These are phyloP conservation scores for Niebla homalea DNA, from an alignment of 495 filamentous ascomycete species.

Conservation along the genomic window DNA sequence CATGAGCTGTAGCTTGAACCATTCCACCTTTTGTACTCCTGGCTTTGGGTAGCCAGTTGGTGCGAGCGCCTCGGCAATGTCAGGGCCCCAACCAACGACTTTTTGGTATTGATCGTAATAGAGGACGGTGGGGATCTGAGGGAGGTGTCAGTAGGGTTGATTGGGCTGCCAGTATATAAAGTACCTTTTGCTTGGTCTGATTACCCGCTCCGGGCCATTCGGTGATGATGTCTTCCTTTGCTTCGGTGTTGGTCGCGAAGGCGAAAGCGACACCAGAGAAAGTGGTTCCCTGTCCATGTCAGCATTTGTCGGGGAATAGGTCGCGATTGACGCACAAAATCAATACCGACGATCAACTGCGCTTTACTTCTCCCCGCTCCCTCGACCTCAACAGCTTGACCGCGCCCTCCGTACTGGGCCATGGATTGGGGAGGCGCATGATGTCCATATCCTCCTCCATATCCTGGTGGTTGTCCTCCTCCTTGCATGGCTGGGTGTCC, in stretches of 20 bases:
- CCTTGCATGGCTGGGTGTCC: constrained; percentile 37
- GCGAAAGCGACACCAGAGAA: constrained; percentile 72
- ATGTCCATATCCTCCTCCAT: constrained; percentile 31
- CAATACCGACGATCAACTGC: constrained; percentile 59
- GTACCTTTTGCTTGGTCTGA: constrained; percentile 64
- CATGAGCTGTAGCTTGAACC: constrained; percentile 78
- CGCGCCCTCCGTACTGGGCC: constrained; percentile 36
- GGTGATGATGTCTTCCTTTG: constrained; percentile 65
- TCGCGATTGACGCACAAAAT: constrained; percentile 33
- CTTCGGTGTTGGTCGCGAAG: constrained; percentile 65
- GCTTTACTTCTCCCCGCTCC: constrained; percentile 63
- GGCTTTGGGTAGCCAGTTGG: constrained; percentile 70
- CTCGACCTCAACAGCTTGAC: constrained; percentile 68
- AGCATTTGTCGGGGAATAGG: not conserved
- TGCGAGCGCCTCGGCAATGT: constrained; percentile 66
- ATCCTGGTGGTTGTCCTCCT: constrained; percentile 35
- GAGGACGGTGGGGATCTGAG: constrained; percentile 63
- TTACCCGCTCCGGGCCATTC: constrained; percentile 71
- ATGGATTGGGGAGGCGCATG: constrained; percentile 24
- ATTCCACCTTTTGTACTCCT: constrained; percentile 71
- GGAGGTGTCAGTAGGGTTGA: not conserved
- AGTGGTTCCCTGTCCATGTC: constrained; percentile 46
- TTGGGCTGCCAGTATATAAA: not conserved
- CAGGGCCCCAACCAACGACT: constrained; percentile 69
- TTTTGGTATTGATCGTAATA: constrained; percentile 78